These are phyloP conservation scores for Trypanosoma melophagium DNA, from an alignment of 208 protist genomes.

Conservation along the genomic window DNA sequence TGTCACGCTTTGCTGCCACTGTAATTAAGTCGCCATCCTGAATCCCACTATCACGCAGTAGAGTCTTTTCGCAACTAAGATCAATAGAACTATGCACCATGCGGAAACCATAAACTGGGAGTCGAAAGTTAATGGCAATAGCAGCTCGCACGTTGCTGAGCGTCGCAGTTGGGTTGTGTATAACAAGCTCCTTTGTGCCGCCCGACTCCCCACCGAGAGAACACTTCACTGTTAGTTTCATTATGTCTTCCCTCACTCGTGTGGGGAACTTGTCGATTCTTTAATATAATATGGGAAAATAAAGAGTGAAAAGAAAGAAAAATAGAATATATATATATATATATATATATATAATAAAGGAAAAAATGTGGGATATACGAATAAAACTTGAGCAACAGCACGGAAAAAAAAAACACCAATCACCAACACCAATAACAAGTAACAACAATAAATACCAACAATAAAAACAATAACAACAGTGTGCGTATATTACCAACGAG, in stretches of 20 bases:
- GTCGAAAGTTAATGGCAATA: conserved; percentile 70
- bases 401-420: no score
- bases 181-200: conserved; percentile 66
- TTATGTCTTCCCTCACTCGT: conserved; percentile 18
- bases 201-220: conserved; percentile 39
- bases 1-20: conserved; percentile 38
- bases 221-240: conserved; percentile 71
- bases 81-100: conserved; percentile 38
- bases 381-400: no score
- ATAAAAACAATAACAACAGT: not conserved
- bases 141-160: conserved; percentile 72
- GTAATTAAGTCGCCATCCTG: conserved; percentile 64
- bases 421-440: no score
- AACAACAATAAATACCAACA: no score
- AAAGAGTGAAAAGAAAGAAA: conserved; percentile 11
- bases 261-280: no score
- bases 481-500: conserved; percentile 10
- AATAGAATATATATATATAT: not conserved
- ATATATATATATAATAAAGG: not conserved
- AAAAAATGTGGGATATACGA: no score
- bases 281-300: not conserved
- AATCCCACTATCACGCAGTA: conserved; percentile 65
- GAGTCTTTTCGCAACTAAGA: conserved; percentile 58
- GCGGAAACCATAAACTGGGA: conserved; percentile 57
- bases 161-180: conserved; percentile 73